Evolutionary conservation across 495 filamentous ascomycete species (phyloP), one percentile per base, ranked within the genome.

Genomic region (Neurospora sp.): DNA sequence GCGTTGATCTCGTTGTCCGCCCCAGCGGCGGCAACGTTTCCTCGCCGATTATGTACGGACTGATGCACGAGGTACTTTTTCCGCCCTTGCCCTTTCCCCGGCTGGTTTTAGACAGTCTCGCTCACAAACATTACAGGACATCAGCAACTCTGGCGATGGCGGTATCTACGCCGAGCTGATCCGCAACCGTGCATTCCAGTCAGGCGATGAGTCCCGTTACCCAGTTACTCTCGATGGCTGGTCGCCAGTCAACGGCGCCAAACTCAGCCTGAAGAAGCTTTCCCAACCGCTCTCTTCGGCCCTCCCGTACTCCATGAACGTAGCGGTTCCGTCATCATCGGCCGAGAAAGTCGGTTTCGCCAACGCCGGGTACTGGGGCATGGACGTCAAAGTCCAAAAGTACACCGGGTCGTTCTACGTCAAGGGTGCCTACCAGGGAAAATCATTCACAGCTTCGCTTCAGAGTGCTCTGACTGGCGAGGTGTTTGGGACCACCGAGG

Each of bases 91-190:
- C 46, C 11, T 14, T 27, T 31, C 6, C 7, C 11, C 3, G 1
- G 16, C 40, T 10, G 7, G 0, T n/a, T n/a, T 42, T 8, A 16
- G 12, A 61, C 7, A 35, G 8, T 42, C 1, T 20, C 7, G 1
- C 35, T 27, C 35, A 16, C 42, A 38, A 46, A 42, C 3, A 5
- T 18, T 46, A 18, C 35, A 90, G 88, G 90, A 92, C 78, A 91
- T 91, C 82, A 90, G 92, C 79, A 88, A 92, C 78, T 91, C 88
- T 27, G 91, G 91, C 9, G 92, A 93, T 77, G 92, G 92, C 8
- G 92, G 92, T 16, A 87, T 93, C 46, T 93, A 94, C 75, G 91
- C 89, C 39, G 91, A 94, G 76, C 79, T 94, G 16, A 88, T 93
- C 38, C 84, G 84, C 39, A 94, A 94, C 79, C 87, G 91, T 69